Conservation (phyloP, 2,329 filamentous ascomycete genomes). For the Aspergillus ruber region DNA sequence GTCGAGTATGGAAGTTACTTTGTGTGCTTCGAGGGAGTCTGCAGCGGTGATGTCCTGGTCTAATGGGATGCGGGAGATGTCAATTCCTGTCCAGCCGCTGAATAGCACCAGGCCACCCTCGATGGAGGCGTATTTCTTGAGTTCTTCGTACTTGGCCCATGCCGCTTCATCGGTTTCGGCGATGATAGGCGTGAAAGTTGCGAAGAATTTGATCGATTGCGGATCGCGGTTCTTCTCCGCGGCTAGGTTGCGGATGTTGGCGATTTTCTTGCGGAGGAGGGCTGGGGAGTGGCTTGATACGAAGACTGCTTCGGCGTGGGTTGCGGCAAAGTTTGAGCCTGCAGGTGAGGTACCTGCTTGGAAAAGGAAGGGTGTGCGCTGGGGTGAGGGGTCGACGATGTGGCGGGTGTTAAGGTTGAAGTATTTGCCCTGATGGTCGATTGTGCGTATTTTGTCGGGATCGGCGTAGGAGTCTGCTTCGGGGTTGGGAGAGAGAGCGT, state of each 20-base stretch:
- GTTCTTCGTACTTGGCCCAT: constrained; percentile 45
- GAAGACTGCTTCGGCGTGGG: constrained; percentile 56
- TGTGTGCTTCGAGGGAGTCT: constrained; percentile 50
- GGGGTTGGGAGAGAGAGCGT: constrained; percentile 50
- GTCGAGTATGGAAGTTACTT: constrained; percentile 45
- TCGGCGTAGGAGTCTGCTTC: constrained; percentile 53
- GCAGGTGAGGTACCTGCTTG: constrained; percentile 56
- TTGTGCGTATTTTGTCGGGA: constrained; percentile 53
- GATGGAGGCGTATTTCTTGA: constrained; percentile 48
- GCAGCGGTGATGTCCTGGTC: constrained; percentile 52
- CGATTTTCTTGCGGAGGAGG: constrained; percentile 46
- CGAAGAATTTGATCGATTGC: constrained; percentile 51
- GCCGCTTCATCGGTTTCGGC: constrained; percentile 50
- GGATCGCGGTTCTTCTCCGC: constrained; percentile 50
- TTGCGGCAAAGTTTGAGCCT: constrained; percentile 51
- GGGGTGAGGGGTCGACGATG: constrained; percentile 51
- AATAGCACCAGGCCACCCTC: constrained; percentile 52
- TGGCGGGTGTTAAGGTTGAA: constrained; percentile 41
- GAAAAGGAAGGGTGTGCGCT: constrained; percentile 52
- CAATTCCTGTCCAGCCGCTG: constrained; percentile 55
- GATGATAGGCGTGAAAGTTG: constrained; percentile 46
- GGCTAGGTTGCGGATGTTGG: constrained; percentile 48
- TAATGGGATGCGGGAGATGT: constrained; percentile 51
- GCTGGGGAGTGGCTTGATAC: constrained; percentile 49
- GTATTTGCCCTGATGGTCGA: constrained; percentile 56